Evolutionary conservation across 2,329 filamentous ascomycete species (phyloP), one percentile per base, ranked within the genome.

Genomic region (Fusarium pseudocircinatum): DNA sequence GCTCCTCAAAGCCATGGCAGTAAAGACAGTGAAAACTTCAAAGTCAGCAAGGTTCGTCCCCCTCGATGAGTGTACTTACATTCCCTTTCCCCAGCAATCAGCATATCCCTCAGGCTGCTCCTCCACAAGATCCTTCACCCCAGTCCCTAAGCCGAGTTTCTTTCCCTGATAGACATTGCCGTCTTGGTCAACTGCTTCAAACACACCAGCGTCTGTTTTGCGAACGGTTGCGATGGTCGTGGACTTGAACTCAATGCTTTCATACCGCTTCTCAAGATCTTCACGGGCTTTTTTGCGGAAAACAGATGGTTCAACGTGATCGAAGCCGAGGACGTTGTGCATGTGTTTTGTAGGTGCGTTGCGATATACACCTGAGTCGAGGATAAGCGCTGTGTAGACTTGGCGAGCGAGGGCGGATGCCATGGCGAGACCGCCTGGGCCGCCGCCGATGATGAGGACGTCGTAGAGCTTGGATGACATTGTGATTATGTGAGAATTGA

Each of bases 1-100:
- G 83, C 57, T 90, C 87, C 69, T 91, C 89, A 76, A 84, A 91
- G 9, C 89, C 89, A 70, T 90, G 84, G 78, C 88, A 91, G 73
- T 87, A 89, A 3, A 91, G 83, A 72, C 88, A 91, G 73, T 90
- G 88, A 71, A 88, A 90, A 49, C 84, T 46, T 30, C 1, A 26
- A 3, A 16, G 32, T 76, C 32, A 72, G 63, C 26, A 34, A 49
- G 15, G 56, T 42, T 42, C 22, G 34, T 36, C 15, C 4, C 7
- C 8, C 24, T 2, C 7, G 12, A 15, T 39, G 16, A 22, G 22
- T 7, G 24, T 13, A 80, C 83, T 81, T 70, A 88, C 85, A 88
- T 87, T 36, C 84, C 83, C 49, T 78, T 81, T 14, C 82, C 86
- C 88, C 88, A 92, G 61, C 86, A 87, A 44, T 90, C 86, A 0